A percentile compares a stretch with the other conserved stretches of the same genome.
phyloP scores from a whole-genome alignment of 441 rosid genomes.

The Hura crepitans region DNA sequence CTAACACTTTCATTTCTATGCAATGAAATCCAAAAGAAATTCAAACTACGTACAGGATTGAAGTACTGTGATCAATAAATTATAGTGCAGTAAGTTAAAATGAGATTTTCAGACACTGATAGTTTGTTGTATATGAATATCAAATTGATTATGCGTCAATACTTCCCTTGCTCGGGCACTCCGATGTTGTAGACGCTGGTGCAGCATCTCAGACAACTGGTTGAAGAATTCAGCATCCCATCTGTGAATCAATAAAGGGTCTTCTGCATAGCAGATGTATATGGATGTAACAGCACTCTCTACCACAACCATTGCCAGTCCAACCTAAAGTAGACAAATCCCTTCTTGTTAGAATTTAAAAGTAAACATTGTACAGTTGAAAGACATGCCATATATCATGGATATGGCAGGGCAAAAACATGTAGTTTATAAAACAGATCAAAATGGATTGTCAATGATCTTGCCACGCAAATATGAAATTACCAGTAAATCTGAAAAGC shows the following conservation, averaged over 20 bases:
- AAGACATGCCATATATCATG: neutral
- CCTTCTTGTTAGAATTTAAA: neutral
- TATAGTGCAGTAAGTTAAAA: constrained; percentile 12
- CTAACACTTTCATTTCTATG: neutral
- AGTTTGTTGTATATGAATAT: constrained; percentile 29
- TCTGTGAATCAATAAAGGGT: constrained; percentile 70
- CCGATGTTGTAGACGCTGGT: constrained; percentile 79
- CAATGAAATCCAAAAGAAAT: neutral
- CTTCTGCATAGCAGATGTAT: constrained; percentile 88
- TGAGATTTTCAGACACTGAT: constrained; percentile 29
- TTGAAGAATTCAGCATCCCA: constrained; percentile 80
- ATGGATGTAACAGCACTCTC: constrained; percentile 92
- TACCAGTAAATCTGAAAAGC: neutral
- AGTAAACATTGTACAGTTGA: neutral
- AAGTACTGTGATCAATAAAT: constrained; percentile 15
- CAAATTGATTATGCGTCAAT: constrained; percentile 40
- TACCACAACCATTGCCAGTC: constrained; percentile 84
- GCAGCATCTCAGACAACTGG: constrained; percentile 75
- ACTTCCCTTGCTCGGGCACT: constrained; percentile 63
- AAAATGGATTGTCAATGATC: neutral
- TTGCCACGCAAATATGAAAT: neutral
- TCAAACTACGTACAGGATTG: constrained; percentile 23
- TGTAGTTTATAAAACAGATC: neutral
- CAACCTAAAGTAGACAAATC: constrained; percentile 48
- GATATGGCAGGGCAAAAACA: neutral